Evolutionary conservation across 75 land plant species (phyloP).

Genomic region (Pseudotsuga menziesii): DNA sequence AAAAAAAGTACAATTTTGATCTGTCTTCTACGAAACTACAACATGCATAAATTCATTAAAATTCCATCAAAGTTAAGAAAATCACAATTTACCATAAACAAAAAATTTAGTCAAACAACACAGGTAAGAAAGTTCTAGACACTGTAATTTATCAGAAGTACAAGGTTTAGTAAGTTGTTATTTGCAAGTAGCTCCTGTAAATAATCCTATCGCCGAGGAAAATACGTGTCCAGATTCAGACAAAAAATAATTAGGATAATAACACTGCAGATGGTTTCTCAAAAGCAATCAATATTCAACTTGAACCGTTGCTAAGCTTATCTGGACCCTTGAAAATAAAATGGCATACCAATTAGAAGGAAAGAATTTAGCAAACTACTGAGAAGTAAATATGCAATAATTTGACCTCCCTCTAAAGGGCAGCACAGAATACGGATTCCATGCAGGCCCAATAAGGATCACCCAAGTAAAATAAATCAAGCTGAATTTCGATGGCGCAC

Average conservation of each 20-base stretch:
- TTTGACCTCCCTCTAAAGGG: too few relatives aligned
- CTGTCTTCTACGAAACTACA: neutral
- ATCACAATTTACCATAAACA: neutral
- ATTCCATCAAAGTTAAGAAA: neutral
- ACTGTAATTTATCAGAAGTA: neutral
- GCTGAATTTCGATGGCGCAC: too few relatives aligned
- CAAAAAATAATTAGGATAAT: neutral
- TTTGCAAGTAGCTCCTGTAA: neutral
- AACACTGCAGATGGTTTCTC: neutral
- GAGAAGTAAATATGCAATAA: neutral
- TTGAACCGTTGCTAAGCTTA: neutral
- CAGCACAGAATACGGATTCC: too few relatives aligned
- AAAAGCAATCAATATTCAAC: neutral
- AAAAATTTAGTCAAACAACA: neutral
- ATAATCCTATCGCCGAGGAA: neutral
- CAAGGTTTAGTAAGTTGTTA: neutral
- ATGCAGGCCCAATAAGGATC: too few relatives aligned
- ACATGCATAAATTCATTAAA: too few relatives aligned
- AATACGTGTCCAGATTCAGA: neutral
- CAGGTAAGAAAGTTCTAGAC: neutral
- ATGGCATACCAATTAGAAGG: neutral
- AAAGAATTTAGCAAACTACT: conserved; percentile 4
- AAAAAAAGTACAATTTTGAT: neutral
- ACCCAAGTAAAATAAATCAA: too few relatives aligned
- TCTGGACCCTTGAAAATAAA: neutral